Evolutionary conservation across 2,329 filamentous ascomycete genomes (phyloP), one percentile per base, ranked within the genome.

Genomic region (Alternaria ethzedia): DNA sequence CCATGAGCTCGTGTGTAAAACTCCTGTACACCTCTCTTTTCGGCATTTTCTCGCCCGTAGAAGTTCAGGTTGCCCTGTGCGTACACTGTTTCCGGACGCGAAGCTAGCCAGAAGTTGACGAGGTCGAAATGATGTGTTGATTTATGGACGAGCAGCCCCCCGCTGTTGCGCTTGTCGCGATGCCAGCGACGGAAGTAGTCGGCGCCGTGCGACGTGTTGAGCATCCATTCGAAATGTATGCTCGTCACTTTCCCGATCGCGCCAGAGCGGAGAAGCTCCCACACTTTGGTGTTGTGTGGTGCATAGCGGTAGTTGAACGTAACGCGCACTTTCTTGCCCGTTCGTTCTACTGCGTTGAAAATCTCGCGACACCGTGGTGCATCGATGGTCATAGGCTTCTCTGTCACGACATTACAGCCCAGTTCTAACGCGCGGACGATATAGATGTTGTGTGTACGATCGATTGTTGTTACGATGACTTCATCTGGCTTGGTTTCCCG

Each of bases 361-460:
- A 89, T 89, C 54, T 83, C 80, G 7, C 77, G 80, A 75, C 86
- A 88, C 3, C 86, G 83, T 2, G 83, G 80, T 0, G 82, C 85
- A 69, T 89, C 87, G 68, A 89, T 86, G 1, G 88, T 89, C 87
- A 89, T 89, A 5, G 87, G 88, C 74, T 90, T 90, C 70, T 89
- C 87, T 0, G 86, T 89, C n/a, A 89, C 81, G 0, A 88, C 87
- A 63, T 86, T 84, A 69, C 86, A 87, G 15, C 87, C 87, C 1
- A 88, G 78, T 65, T 89, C 86, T 52, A 90, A 79, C 0, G 88
- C 86, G 3, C 85, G 83, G 6, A 88, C 81, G 52, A 89, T 89
- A 77, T 90, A 90, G 26, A 80, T 82, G 70, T 89, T 81, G 75
- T 90, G 88, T 5, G 86, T 88, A 25, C 87, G 84, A 76, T 90